These are phyloP conservation scores for Parsonsia alboflavescens DNA, from an alignment of 257 asterid species.

Conservation along the genomic window DNA sequence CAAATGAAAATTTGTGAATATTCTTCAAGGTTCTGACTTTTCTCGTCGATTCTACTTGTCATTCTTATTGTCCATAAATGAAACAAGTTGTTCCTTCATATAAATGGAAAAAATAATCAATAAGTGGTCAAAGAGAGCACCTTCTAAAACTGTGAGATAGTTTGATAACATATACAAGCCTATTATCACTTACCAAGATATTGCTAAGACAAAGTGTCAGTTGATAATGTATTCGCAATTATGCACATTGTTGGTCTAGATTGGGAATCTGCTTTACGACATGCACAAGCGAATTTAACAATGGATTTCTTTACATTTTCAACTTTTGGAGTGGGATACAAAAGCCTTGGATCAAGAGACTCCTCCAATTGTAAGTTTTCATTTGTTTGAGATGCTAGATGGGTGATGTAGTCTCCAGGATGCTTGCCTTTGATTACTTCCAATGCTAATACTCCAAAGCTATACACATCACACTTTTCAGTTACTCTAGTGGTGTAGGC, in stretches of 20 bases:
- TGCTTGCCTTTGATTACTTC: slow-evolving; percentile 32
- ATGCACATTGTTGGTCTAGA: slow-evolving; percentile 31
- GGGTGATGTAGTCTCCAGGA: slow-evolving; percentile 12
- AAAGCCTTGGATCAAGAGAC: slow-evolving; percentile 12
- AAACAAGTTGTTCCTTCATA: too few relatives aligned
- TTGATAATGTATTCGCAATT: not conserved
- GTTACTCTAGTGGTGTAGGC: slow-evolving; percentile 24
- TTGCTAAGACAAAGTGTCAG: too few relatives aligned
- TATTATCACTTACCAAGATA: too few relatives aligned
- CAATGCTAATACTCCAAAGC: slow-evolving; percentile 30
- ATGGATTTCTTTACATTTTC: slow-evolving; percentile 13
- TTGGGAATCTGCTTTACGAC: slow-evolving; percentile 21
- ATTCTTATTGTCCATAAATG: too few relatives aligned
- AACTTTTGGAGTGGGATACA: not conserved
- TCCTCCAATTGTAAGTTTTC: not conserved
- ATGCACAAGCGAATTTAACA: slow-evolving; percentile 17
- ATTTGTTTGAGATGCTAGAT: not conserved
- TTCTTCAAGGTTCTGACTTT: too few relatives aligned
- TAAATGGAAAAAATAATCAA: too few relatives aligned
- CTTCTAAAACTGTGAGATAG: too few relatives aligned
- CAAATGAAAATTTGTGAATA: too few relatives aligned
- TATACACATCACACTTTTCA: slow-evolving; percentile 31
- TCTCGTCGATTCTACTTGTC: too few relatives aligned
- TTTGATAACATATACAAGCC: too few relatives aligned
- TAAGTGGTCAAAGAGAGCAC: too few relatives aligned